Evolutionary conservation across 352 stramenopile species (phyloP), one percentile per base, ranked within the genome.

Genomic region (Globisporangium camurandrum): DNA sequence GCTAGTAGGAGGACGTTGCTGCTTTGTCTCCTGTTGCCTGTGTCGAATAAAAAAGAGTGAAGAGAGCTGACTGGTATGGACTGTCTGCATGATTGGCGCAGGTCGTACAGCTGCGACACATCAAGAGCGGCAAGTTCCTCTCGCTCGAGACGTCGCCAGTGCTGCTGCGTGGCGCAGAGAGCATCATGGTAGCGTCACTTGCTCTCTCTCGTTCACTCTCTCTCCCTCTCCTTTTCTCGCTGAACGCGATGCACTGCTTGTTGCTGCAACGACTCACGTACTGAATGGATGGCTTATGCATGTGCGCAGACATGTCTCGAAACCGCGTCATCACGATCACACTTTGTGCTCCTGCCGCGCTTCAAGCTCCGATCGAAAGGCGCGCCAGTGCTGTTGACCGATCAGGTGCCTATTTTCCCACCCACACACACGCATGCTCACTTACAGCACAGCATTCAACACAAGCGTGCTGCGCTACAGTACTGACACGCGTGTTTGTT

Each of bases 361-460:
- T 86, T 85, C 54, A 86, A 88, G 44, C 58, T 86, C 14, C 67
- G 77, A 6, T 69, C 74, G 11, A 84, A 75, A 64, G 77, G 77
- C 22, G 61, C 74, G 16, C 73, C 75, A 45, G 71, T 86, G 24
- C 71, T 84, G 26, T 39, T 86, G 20, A 84, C 72, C 6, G 77
- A 88, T 39, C 77, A 88, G 62, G 74, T 85, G n/a, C n/a, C n/a
- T n/a, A n/a, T n/a, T n/a, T n/a, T n/a, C n/a, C n/a, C n/a, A n/a
- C n/a, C n/a, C n/a, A n/a, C n/a, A n/a, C n/a, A n/a, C n/a, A n/a
- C n/a, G n/a, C n/a, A n/a, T n/a, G n/a, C n/a, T n/a, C n/a, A n/a
- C n/a, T n/a, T n/a, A n/a, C n/a, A n/a, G n/a, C n/a, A n/a, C n/a
- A n/a, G n/a, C n/a, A n/a, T n/a, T n/a, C n/a, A n/a, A n/a, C n/a